Evolutionary conservation across 768 basidiomycete species (phyloP).

Genomic region (Nidula microcarpa): DNA sequence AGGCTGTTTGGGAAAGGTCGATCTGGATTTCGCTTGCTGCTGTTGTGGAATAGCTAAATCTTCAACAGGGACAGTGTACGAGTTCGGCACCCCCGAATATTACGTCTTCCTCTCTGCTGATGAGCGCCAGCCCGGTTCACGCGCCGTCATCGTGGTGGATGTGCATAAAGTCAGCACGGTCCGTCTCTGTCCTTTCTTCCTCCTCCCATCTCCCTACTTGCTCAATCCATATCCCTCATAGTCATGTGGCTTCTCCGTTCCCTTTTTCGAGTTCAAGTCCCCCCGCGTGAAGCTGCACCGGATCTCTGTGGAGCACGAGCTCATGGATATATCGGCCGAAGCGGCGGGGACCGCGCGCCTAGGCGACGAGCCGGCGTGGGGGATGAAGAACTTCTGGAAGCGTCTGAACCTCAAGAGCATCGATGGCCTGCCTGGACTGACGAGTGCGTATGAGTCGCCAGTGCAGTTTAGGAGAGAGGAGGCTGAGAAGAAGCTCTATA

Average conservation of each 20-base stretch:
- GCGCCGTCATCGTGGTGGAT: constrained; percentile 52
- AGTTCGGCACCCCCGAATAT: constrained; percentile 57
- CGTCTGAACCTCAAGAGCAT: constrained; percentile 40
- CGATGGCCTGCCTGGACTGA: constrained; percentile 48
- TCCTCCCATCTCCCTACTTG: neutral
- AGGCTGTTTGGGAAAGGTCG: constrained; percentile 57
- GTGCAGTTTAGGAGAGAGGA: neutral
- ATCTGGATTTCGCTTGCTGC: neutral
- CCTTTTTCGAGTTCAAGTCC: constrained; percentile 46
- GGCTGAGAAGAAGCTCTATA: neutral
- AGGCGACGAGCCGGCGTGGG: constrained; percentile 16
- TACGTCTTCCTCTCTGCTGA: constrained; percentile 39
- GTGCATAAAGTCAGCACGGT: constrained; percentile 49
- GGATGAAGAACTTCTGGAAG: constrained; percentile 50
- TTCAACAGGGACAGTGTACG: constrained; percentile 45
- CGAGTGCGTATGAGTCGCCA: constrained; percentile 16
- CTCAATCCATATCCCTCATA: constrained; percentile 12
- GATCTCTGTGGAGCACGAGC: constrained; percentile 31
- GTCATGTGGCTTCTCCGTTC: constrained; percentile 62
- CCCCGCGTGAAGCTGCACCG: constrained; percentile 46
- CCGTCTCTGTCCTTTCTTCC: constrained; percentile 6
- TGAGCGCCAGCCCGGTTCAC: constrained; percentile 48
- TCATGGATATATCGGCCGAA: constrained; percentile 24
- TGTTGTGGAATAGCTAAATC: neutral
- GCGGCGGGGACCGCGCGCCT: constrained; percentile 1